phyloP scores from a whole-genome alignment of 306 rosid genomes.

The Sophora flavescens region DNA sequence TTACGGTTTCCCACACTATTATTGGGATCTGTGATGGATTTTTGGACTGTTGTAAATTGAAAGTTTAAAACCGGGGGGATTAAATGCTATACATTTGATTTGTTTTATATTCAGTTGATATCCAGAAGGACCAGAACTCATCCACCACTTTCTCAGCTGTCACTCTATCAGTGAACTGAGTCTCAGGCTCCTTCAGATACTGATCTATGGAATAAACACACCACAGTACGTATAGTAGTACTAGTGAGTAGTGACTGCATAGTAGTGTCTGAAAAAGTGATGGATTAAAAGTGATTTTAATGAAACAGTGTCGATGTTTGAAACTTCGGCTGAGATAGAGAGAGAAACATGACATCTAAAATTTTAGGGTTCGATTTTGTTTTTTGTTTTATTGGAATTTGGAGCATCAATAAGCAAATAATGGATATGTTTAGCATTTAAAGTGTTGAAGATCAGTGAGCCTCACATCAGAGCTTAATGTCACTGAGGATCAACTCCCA shows the following conservation, averaged over 20 bases:
- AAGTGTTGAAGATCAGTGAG: constrained; percentile 63
- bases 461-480: constrained; percentile 57
- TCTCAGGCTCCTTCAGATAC: constrained; percentile 49
- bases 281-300: constrained; percentile 65
- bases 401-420: constrained; percentile 37
- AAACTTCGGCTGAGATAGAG: constrained; percentile 11
- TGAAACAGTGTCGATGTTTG: too few species aligned
- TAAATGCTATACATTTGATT: too few species aligned
- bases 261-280: constrained; percentile 75
- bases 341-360: constrained; percentile 48
- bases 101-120: too few species aligned
- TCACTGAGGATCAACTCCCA: constrained; percentile 50
- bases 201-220: constrained; percentile 50
- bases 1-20: constrained; percentile 14
- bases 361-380: constrained; percentile 47
- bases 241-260: constrained; percentile 41
- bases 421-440: constrained; percentile 34
- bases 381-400: not conserved
- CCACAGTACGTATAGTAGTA: not conserved
- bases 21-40: constrained; percentile 59
- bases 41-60: constrained; percentile 43
- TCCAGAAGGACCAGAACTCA: constrained; percentile 30
- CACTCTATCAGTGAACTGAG: constrained; percentile 52
- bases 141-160: constrained; percentile 21
- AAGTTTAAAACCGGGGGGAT: not conserved